Percentiles rank a stretch among this genome's conserved stretches.
These are phyloP conservation scores for Penicillium parvum DNA, from an alignment of 495 filamentous ascomycete genomes.

Conservation along the genomic window DNA sequence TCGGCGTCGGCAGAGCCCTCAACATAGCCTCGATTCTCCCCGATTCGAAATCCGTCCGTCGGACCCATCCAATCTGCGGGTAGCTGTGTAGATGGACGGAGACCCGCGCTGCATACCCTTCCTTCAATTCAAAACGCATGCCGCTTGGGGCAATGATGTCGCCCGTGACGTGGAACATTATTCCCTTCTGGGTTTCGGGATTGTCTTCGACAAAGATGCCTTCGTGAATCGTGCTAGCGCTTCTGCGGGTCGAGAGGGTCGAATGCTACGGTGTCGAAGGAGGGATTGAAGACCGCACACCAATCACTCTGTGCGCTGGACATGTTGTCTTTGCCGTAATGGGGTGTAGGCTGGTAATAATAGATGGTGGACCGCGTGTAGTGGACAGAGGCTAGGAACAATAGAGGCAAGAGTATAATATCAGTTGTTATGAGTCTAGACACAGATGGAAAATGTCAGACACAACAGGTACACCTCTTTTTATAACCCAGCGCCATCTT, in stretches of 20 bases:
- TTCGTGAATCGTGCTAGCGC: background rate
- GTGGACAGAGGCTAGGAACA: no score
- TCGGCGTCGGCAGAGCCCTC: conserved; percentile 1
- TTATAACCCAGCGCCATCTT: no score
- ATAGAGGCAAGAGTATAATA: no score
- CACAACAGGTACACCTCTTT: no score
- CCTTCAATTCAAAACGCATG: conserved; percentile 2
- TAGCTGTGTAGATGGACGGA: background rate
- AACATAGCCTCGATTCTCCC: background rate
- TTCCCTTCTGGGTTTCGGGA: background rate
- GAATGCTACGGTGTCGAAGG: conserved; percentile 1
- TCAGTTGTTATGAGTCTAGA: no score
- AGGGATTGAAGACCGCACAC: no score
- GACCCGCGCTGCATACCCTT: background rate
- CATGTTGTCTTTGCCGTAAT: no score
- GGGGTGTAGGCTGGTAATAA: no score
- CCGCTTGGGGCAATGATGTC: background rate
- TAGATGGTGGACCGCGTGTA: no score
- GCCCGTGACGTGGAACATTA: conserved; percentile 1
- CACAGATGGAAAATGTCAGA: no score
- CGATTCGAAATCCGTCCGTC: background rate
- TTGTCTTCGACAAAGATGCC: conserved; percentile 3
- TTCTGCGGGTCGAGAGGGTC: background rate
- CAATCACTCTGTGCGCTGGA: no score
- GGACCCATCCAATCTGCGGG: conserved; percentile 4